Evolutionary conservation across 2,329 filamentous ascomycete species (phyloP).

Genomic region (Alternaria atra): DNA sequence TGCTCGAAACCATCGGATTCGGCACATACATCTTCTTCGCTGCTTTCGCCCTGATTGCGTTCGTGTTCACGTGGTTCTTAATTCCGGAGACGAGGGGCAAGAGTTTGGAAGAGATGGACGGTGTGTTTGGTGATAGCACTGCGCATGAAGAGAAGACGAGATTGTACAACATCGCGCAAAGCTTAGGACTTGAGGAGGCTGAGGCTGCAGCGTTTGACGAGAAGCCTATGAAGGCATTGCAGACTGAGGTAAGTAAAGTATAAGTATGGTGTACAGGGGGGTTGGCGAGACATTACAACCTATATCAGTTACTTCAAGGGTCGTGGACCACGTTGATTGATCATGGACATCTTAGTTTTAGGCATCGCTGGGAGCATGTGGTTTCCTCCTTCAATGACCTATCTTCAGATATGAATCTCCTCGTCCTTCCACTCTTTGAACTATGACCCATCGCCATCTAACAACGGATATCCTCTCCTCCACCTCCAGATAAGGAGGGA

Average conservation of each 20-base stretch:
- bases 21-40: constrained; percentile 63
- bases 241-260: constrained; percentile 1
- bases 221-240: constrained; percentile 13
- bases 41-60: constrained; percentile 58
- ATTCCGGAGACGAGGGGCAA: constrained; percentile 78
- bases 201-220: constrained; percentile 23
- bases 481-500: too few relatives aligned
- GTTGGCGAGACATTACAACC: too few relatives aligned
- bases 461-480: too few relatives aligned
- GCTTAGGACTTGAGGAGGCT: constrained; percentile 27
- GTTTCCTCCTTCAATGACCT: too few relatives aligned
- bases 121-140: constrained; percentile 83
- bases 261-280: neutral
- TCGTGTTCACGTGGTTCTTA: constrained; percentile 62
- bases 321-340: too few relatives aligned
- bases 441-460: too few relatives aligned
- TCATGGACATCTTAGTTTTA: too few relatives aligned
- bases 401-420: too few relatives aligned
- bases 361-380: too few relatives aligned
- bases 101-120: constrained; percentile 80
- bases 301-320: too few relatives aligned
- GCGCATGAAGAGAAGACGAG: constrained; percentile 60
- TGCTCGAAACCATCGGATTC: constrained; percentile 69
- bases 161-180: constrained; percentile 29
- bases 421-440: too few relatives aligned